Conservation (phyloP, 75 land plant genomes). For the Pinus tabuliformis region DNA sequence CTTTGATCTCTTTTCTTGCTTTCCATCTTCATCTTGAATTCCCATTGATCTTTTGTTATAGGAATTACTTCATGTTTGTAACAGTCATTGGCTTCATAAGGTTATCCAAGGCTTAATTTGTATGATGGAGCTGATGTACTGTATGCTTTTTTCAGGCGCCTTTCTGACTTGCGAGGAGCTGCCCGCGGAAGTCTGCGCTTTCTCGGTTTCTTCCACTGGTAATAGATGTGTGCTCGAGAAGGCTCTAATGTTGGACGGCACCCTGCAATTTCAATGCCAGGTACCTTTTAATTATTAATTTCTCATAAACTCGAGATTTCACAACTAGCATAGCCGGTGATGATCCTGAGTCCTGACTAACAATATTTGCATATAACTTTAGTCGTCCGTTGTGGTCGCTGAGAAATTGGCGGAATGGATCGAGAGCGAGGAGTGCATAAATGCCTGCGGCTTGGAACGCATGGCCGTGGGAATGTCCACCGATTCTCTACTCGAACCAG, state of each 20-base stretch:
- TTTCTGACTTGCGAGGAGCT: conserved; percentile 21
- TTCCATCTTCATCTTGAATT: too few relatives aligned
- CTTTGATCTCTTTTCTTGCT: too few relatives aligned
- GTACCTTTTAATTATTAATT: neutral
- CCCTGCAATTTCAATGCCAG: conserved; percentile 8
- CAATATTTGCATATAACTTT: neutral
- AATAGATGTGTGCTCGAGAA: conserved; percentile 44
- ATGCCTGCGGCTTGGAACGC: conserved; percentile 63
- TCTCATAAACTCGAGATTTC: neutral
- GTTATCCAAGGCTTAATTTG: too few relatives aligned
- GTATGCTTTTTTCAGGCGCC: too few relatives aligned
- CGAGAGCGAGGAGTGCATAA: conserved; percentile 60
- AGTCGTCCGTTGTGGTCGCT: conserved; percentile 55
- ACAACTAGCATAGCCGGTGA: neutral
- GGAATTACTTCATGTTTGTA: too few relatives aligned
- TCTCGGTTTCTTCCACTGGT: conserved; percentile 45
- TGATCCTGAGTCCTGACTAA: neutral
- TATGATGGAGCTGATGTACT: too few relatives aligned
- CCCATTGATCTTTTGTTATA: too few relatives aligned
- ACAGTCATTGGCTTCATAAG: too few relatives aligned
- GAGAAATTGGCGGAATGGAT: conserved; percentile 43
- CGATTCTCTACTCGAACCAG: conserved; percentile 44
- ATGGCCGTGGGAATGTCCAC: conserved; percentile 63
- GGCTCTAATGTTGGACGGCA: neutral
- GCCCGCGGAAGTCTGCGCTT: conserved; percentile 38